Evolutionary conservation across 139 green algal species (phyloP).

Genomic region (Chlorella sp.): DNA sequence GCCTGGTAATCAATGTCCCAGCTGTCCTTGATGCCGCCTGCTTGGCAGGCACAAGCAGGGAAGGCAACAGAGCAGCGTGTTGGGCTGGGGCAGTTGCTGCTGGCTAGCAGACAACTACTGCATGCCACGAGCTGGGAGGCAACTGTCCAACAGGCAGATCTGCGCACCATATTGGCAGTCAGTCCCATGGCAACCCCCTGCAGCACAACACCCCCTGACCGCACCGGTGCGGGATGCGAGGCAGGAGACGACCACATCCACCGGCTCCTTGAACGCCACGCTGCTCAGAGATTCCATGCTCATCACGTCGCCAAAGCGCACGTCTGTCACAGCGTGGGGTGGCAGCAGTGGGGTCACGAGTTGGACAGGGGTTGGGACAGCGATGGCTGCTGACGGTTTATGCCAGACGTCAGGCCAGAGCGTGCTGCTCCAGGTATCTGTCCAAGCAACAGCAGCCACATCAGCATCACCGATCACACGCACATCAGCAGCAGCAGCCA

Average conservation of each 20-base stretch:
- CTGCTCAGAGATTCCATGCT: conserved; percentile 67
- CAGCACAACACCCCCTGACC: not conserved
- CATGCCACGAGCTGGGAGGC: no score
- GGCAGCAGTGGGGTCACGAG: not conserved
- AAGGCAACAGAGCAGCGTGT: not conserved
- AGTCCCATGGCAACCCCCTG: no score
- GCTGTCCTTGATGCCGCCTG: conserved; percentile 88
- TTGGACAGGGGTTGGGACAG: not conserved
- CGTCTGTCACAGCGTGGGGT: conserved; percentile 52
- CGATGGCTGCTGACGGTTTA: not conserved
- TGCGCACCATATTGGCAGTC: no score
- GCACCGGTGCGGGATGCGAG: conserved; percentile 93
- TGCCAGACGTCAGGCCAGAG: no score
- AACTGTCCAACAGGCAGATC: no score
- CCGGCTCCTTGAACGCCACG: conserved; percentile 75
- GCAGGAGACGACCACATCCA: conserved; percentile 99
- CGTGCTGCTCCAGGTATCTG: no score
- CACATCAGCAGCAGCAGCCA: no score
- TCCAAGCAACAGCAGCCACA: not conserved
- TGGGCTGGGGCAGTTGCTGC: no score
- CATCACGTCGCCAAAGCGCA: conserved; percentile 91
- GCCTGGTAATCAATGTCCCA: conserved; percentile 98
- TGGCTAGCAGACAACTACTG: no score
- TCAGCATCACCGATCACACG: no score
- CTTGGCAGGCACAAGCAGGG: not conserved